Evolutionary conservation across 2,329 filamentous ascomycete genomes (phyloP).

Genomic region (Pseudocercospora fijiensis): DNA sequence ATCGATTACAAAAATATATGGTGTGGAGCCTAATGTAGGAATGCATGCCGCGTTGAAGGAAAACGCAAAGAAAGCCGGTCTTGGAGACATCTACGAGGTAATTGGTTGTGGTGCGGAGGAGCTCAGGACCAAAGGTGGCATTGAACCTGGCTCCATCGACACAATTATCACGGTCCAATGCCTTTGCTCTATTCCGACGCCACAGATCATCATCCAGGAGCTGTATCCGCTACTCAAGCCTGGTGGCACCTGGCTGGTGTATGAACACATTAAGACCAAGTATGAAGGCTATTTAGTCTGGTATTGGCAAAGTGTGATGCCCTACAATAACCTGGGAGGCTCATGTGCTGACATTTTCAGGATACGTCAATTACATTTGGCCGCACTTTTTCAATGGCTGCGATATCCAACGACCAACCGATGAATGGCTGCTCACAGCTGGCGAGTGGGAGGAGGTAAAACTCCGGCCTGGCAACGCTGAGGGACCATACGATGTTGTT

Average conservation of each 20-base stretch:
- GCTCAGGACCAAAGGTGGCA: constrained; percentile 45
- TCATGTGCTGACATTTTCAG: constrained; percentile 20
- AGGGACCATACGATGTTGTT: constrained; percentile 38
- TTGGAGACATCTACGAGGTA: constrained; percentile 60
- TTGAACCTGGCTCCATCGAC: constrained; percentile 56
- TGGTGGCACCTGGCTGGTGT: constrained; percentile 63
- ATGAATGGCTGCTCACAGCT: constrained; percentile 38
- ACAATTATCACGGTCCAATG: constrained; percentile 62
- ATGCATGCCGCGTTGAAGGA: constrained; percentile 52
- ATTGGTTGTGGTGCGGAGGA: constrained; percentile 63
- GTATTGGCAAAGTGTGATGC: constrained; percentile 39
- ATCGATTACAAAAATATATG: constrained; percentile 52
- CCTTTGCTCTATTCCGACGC: constrained; percentile 64
- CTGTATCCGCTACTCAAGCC: constrained; percentile 60
- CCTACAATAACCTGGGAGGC: neutral
- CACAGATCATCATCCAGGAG: constrained; percentile 55
- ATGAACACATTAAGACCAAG: constrained; percentile 57
- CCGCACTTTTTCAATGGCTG: constrained; percentile 40
- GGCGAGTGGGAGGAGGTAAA: constrained; percentile 40
- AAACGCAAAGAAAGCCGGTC: constrained; percentile 52
- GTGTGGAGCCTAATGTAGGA: constrained; percentile 62
- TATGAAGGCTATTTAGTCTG: constrained; percentile 36
- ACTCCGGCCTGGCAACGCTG: constrained; percentile 32
- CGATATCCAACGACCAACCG: constrained; percentile 38
- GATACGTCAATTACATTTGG: constrained; percentile 37